These are phyloP conservation scores for Nepenthes gracilis DNA, from an alignment of 148 eudicot genomes.

Conservation along the genomic window DNA sequence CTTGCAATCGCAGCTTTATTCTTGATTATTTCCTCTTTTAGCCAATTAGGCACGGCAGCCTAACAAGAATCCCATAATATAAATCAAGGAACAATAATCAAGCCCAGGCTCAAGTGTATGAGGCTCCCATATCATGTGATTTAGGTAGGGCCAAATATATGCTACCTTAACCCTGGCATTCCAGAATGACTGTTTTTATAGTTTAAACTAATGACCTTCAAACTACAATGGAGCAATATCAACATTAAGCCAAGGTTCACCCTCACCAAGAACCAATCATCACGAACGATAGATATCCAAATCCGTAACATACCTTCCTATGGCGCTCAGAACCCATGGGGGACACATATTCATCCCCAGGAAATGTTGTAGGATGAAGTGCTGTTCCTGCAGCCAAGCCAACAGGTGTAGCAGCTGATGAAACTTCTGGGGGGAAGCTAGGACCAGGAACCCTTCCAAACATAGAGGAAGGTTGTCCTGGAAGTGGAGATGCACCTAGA, in stretches of 20 bases:
- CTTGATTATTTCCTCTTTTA: constrained; percentile 95
- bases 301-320: constrained; percentile 48
- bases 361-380: constrained; percentile 28
- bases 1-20: constrained; percentile 57
- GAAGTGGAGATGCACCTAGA: constrained; percentile 33
- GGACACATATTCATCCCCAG: constrained; percentile 60
- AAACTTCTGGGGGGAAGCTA: constrained; percentile 41
- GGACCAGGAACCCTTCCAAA: constrained; percentile 51
- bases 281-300: not conserved
- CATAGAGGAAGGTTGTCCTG: constrained; percentile 54
- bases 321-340: constrained; percentile 66
- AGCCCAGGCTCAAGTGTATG: too few species aligned
- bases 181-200: too few species aligned
- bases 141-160: too few species aligned
- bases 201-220: too few species aligned
- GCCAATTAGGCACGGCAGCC: constrained; percentile 96
- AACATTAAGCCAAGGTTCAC: too few species aligned
- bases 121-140: too few species aligned
- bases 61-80: constrained; percentile 22
- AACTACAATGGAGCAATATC: too few species aligned
- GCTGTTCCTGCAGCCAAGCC: constrained; percentile 30
- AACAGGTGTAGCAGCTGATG: constrained; percentile 41
- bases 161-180: too few species aligned
- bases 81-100: not conserved
- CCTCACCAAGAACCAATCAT: not conserved